These are phyloP conservation scores for Heterobasidion parviporum DNA, from an alignment of 1,284 basidiomycete species.

Conservation along the genomic window DNA sequence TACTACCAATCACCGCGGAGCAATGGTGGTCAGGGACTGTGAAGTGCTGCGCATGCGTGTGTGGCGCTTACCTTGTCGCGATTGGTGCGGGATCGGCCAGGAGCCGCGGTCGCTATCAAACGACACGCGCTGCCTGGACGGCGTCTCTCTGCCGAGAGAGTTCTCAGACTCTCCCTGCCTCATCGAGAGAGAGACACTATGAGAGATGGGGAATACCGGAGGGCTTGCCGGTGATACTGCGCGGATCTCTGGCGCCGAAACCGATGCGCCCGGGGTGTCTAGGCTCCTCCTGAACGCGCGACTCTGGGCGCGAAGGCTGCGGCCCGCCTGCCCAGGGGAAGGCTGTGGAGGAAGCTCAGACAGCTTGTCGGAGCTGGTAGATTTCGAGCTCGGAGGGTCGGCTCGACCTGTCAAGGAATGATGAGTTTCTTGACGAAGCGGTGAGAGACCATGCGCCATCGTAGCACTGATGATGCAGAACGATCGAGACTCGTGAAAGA, in stretches of 20 bases:
- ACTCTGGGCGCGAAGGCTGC: conserved; percentile 15
- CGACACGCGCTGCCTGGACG: conserved; percentile 27
- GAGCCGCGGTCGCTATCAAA: conserved; percentile 31
- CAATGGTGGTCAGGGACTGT: background rate
- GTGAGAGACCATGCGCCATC: no score
- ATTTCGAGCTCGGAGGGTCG: conserved; percentile 20
- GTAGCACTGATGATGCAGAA: no score
- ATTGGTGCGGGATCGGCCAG: conserved; percentile 19
- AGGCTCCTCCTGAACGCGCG: conserved; percentile 16
- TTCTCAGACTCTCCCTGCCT: conserved; percentile 18
- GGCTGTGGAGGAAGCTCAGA: conserved; percentile 26
- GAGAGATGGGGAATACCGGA: conserved; percentile 13
- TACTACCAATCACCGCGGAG: background rate
- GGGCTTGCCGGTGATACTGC: conserved; percentile 14
- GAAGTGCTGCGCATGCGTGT: background rate
- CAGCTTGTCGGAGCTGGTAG: conserved; percentile 30
- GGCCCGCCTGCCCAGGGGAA: conserved; percentile 19
- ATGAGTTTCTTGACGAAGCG: background rate
- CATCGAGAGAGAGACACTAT: conserved; percentile 10
- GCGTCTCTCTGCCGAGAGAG: conserved; percentile 19
- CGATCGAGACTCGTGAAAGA: no score
- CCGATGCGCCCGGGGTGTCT: conserved; percentile 16
- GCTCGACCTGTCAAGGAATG: background rate
- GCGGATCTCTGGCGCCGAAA: conserved; percentile 19
- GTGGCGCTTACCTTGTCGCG: conserved; percentile 21